Evolutionary conservation across 441 rosid species (phyloP), one percentile per base, ranked within the genome.

Genomic region (Cnidoscolus chayamansa): DNA sequence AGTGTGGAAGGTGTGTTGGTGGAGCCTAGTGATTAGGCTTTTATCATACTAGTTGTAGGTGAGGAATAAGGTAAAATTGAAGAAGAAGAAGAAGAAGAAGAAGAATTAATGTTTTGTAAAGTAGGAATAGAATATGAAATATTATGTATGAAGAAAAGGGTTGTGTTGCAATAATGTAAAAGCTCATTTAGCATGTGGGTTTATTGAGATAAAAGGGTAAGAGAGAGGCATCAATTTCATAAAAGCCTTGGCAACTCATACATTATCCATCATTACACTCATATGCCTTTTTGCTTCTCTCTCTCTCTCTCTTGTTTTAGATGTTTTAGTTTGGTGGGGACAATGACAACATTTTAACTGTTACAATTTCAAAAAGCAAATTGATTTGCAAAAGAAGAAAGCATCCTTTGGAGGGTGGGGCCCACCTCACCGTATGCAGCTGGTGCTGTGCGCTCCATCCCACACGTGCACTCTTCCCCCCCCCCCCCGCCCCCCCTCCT

Each of bases 391-490:
- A 35, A 35, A 35, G 40, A 35, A 35, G 25, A 25, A 25, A 25
- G 25, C 25, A 25, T 25, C 25, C 25, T 76, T 76, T 16, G 63
- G 55, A n/a, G 47, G 20, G 37, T 13, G 65, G 64, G 63, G 1
- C 48, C 56, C 73, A 2, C 7, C 13, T 40, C 11, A 16, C 54
- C 57, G 64, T 56, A 72, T 53, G 60, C 54, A 68, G 54, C 64
- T 30, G 72, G 49, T 49, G 48, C 40, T 48, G 67, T 57, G 77
- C 67, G 47, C 82, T 81, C 68, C 55, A 11, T 71, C 30, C 17
- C 72, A 66, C 74, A 71, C 74, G 74, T 71, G 74, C 68, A 51
- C 74, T 35, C 40, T 35, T 35, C 5, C 5, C 40, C 40, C 3
- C 40, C 25, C 25, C 25, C 25, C 25, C 25, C 25, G 25, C 25